Evolutionary conservation across 1,284 basidiomycete genomes (phyloP), one percentile per base, ranked within the genome.

Genomic region (Cryptococcus hybrid): DNA sequence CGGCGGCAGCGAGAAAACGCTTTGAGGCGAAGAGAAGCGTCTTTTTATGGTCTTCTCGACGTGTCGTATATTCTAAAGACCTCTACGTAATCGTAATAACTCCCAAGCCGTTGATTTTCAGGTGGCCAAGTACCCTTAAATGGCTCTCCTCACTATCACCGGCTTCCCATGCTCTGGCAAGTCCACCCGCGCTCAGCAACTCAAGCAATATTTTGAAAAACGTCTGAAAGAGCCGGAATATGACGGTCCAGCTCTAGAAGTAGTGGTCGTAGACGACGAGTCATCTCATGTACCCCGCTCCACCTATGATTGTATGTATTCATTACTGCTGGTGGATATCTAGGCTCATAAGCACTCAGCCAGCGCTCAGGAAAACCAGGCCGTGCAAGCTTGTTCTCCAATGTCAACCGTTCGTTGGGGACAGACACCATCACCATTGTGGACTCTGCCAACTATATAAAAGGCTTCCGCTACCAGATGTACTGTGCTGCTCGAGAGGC

Each of bases 371-470:
- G 95, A 99, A 79, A 97, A 75, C 86, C 89, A 9, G 92, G 92
- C 0, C 83, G 95, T 47, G 91, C 85, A 0, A 84, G 89, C 3
- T 83, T 96, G n/a, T 91, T 96, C 72, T 87, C 92, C 0, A 86
- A 89, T 0, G 83, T 93, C 49, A 90, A 88, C 63, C 84, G 95
- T 13, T 82, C 85, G 35, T 82, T 98, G 63, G 83, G 82, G 24
- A 77, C 80, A 38, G 86, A 89, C 64, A 88, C 85, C 0, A 85
- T 97, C 66, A 83, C 95, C 52, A 89, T 99, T 62, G 84, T 94
- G 56, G 95, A 99, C 67, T 86, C 88, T 6, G 84, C 90, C 64
- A 95, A 97, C 71, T 97, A 99, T 77, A 98, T 98, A 83, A 98
- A 99, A 75, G 82, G 91, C 6, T 97, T 93, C 71, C 85, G 95